A percentile compares a stretch with the other conserved stretches of the same genome.
Evolutionary conservation across 1,284 basidiomycete genomes (phyloP).

Genomic region (Paramarasmius palmivorus): DNA sequence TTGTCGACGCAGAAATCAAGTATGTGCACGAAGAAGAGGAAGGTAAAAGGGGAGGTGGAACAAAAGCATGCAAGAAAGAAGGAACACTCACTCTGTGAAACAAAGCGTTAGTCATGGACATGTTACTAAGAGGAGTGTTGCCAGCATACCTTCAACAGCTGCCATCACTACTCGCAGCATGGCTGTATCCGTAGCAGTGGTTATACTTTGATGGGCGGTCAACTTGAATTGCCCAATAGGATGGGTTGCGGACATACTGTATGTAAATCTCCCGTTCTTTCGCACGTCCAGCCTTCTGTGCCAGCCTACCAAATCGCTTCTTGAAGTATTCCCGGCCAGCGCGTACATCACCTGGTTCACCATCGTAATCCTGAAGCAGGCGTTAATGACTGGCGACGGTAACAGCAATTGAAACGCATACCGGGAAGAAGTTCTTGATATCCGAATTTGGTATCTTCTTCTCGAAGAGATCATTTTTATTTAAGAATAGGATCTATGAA

Average conservation of each 20-base stretch:
- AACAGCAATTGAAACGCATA: slow-evolving; percentile 29
- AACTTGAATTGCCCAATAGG: not conserved
- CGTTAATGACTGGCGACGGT: not conserved
- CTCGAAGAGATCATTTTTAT: slow-evolving; percentile 80
- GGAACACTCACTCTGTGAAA: slow-evolving; percentile 69
- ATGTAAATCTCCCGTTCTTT: slow-evolving; percentile 93
- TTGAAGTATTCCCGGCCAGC: slow-evolving; percentile 91
- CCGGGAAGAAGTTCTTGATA: slow-evolving; percentile 74
- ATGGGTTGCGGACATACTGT: slow-evolving; percentile 57
- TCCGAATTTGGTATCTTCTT: slow-evolving; percentile 72
- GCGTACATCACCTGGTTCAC: slow-evolving; percentile 64
- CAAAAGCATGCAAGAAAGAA: slow-evolving; percentile 31
- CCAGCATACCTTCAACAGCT: slow-evolving; percentile 79
- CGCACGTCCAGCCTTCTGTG: slow-evolving; percentile 75
- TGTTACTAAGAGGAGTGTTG: slow-evolving; percentile 4
- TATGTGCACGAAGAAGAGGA: slow-evolving; percentile 17
- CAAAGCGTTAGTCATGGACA: slow-evolving; percentile 14
- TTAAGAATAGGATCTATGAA: slow-evolving; percentile 72
- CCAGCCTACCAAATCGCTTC: slow-evolving; percentile 78
- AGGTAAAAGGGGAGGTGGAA: slow-evolving; percentile 18
- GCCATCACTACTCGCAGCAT: slow-evolving; percentile 92
- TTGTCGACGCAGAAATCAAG: too few relatives aligned
- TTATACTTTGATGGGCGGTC: slow-evolving; percentile 56
- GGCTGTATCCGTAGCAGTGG: slow-evolving; percentile 93
- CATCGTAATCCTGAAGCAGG: slow-evolving; percentile 68